Evolutionary conservation across 352 stramenopile species (phyloP).

Genomic region (Globisporangium alternatum): DNA sequence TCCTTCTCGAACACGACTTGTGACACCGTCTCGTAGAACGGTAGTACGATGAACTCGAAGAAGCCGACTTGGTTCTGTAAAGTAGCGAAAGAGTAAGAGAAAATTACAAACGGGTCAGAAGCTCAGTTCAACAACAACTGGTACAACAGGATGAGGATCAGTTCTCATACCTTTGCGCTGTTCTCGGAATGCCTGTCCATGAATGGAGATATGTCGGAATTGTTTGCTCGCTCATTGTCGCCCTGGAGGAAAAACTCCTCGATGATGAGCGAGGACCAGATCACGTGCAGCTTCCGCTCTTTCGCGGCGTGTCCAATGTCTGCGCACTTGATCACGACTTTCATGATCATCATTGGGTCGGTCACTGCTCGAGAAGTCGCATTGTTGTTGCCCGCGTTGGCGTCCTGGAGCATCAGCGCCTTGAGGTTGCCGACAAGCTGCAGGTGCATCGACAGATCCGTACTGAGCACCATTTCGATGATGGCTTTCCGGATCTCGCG

Average conservation of each 20-base stretch:
- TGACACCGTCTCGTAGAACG: conserved; percentile 77
- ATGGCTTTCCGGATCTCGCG: conserved; percentile 82
- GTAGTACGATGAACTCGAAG: conserved; percentile 84
- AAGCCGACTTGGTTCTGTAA: conserved; percentile 82
- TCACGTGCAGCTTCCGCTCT: conserved; percentile 74
- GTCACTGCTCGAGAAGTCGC: conserved; percentile 32
- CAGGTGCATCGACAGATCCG: conserved; percentile 80
- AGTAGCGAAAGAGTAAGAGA: conserved; percentile 6
- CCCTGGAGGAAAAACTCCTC: conserved; percentile 95
- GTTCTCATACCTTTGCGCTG: conserved; percentile 62
- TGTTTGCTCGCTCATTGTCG: conserved; percentile 89
- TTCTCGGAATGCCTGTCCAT: conserved; percentile 90
- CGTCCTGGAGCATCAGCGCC: conserved; percentile 66
- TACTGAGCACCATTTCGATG: conserved; percentile 88
- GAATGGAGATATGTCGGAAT: conserved; percentile 89
- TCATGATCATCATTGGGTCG: conserved; percentile 87
- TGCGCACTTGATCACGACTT: conserved; percentile 87
- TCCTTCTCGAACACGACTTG: conserved; percentile 76
- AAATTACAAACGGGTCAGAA: neutral
- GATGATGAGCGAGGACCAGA: conserved; percentile 92
- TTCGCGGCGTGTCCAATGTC: conserved; percentile 93
- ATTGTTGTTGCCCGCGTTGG: conserved; percentile 25
- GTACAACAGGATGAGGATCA: neutral
- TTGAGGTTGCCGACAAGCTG: conserved; percentile 79
- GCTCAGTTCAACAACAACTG: too few species aligned